Evolutionary conservation across 352 stramenopile genomes (phyloP).

Genomic region (Phytophthora tentaculata): DNA sequence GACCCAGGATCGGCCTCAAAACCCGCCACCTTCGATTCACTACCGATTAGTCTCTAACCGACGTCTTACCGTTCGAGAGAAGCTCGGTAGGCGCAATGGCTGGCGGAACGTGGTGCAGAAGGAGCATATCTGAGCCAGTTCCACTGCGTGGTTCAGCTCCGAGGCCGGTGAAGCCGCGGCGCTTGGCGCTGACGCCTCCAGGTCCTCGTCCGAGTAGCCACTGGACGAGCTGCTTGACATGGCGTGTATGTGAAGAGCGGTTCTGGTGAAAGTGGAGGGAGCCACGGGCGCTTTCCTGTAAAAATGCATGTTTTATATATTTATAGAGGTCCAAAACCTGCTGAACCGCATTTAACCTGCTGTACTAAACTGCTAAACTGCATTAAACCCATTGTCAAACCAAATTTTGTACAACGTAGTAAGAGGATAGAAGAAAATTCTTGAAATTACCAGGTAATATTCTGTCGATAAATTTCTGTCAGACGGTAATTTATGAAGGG

Average conservation of each 20-base stretch:
- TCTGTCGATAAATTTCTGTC: too few relatives aligned
- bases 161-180: conserved; percentile 19
- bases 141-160: conserved; percentile 44
- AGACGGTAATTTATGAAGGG: not conserved
- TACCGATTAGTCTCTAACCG: not conserved
- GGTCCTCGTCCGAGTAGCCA: conserved; percentile 47
- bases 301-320: not conserved
- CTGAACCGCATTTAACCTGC: not conserved
- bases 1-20: conserved; percentile 14
- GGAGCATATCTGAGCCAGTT: conserved; percentile 77
- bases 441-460: not conserved
- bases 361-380: not conserved
- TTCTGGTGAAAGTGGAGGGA: conserved; percentile 32
- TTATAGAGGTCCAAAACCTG: not conserved
- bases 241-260: conserved; percentile 30
- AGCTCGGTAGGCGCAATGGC: conserved; percentile 71
- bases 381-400: too few relatives aligned
- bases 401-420: not conserved
- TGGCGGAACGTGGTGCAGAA: conserved; percentile 79
- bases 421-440: too few relatives aligned
- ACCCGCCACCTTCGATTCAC: not conserved
- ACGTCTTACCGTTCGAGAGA: conserved; percentile 75
- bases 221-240: conserved; percentile 61
- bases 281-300: not conserved
- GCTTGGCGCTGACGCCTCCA: conserved; percentile 20